Percentiles rank a stretch among this genome's conserved stretches.
Evolutionary conservation across 1,139 yeast genomes (phyloP).

Genomic region (Saccharomycopsis phalli): DNA sequence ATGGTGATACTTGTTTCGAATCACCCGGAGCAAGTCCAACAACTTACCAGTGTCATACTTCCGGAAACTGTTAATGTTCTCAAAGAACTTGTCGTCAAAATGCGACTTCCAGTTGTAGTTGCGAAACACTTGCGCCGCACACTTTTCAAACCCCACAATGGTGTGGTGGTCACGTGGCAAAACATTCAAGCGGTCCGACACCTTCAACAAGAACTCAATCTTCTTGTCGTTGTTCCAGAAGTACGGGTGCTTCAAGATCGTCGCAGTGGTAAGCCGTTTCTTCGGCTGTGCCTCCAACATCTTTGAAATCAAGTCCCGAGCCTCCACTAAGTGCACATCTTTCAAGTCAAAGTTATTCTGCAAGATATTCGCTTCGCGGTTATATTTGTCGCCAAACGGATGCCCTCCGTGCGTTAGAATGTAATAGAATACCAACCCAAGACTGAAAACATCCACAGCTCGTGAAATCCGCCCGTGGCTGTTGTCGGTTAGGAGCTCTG

Average conservation of each 20-base stretch:
- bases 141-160: conserved; percentile 51
- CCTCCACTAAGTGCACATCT: conserved; percentile 38
- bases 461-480: conserved; percentile 62
- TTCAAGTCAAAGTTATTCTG: conserved; percentile 57
- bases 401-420: conserved; percentile 79
- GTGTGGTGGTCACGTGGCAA: conserved; percentile 73
- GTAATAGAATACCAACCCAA: conserved; percentile 91
- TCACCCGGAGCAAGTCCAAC: conserved; percentile 79
- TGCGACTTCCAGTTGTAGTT: conserved; percentile 70
- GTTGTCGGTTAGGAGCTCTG: conserved; percentile 55
- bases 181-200: conserved; percentile 84
- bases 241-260: conserved; percentile 72
- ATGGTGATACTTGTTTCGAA: conserved; percentile 89
- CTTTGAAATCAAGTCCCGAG: conserved; percentile 56
- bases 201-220: conserved; percentile 73
- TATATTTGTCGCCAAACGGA: conserved; percentile 86
- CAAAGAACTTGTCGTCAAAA: conserved; percentile 64
- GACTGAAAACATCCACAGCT: conserved; percentile 86
- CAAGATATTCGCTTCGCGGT: conserved; percentile 83
- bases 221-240: conserved; percentile 78
- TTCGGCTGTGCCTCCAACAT: conserved; percentile 69
- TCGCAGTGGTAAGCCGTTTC: conserved; percentile 62
- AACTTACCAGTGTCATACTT: conserved; percentile 73
- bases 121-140: conserved; percentile 42
- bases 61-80: conserved; percentile 81